These are phyloP conservation scores for Circinella umbellata DNA, from an alignment of 371 early-diverging fungal genomes.

Conservation along the genomic window DNA sequence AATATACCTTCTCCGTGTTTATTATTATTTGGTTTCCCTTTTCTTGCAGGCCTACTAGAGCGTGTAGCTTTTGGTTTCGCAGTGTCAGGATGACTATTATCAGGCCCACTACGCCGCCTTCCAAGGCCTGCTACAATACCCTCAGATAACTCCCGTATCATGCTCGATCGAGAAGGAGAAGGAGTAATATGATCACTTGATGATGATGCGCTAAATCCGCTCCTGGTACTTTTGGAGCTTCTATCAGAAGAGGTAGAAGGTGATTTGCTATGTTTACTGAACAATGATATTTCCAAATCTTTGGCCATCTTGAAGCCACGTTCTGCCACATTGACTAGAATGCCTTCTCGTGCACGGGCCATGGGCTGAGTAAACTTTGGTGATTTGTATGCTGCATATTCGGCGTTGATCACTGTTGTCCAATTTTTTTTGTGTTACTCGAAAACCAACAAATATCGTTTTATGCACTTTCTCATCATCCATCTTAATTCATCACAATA, in stretches of 20 bases:
- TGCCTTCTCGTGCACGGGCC: slow-evolving; percentile 64
- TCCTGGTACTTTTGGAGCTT: slow-evolving; percentile 24
- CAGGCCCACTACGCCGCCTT: slow-evolving; percentile 8
- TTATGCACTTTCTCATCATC: no score
- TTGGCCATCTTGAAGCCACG: slow-evolving; percentile 31
- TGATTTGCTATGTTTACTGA: slow-evolving; percentile 35
- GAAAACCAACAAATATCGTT: no score
- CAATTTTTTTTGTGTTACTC: not conserved
- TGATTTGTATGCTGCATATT: slow-evolving; percentile 81
- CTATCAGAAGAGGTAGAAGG: slow-evolving; percentile 43
- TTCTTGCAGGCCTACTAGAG: slow-evolving; percentile 9
- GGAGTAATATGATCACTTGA: slow-evolving; percentile 21
- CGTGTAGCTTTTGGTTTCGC: not conserved
- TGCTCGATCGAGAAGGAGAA: slow-evolving; percentile 37
- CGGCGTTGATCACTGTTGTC: slow-evolving; percentile 70
- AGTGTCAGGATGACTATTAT: not conserved
- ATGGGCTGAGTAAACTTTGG: slow-evolving; percentile 65
- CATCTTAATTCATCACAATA: no score
- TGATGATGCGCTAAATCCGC: not conserved
- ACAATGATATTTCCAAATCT: slow-evolving; percentile 13
- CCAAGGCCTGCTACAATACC: slow-evolving; percentile 10
- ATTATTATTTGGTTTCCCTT: slow-evolving; percentile 10
- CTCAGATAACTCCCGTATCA: slow-evolving; percentile 31
- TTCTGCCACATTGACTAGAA: slow-evolving; percentile 53
- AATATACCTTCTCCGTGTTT: slow-evolving; percentile 5